These are phyloP conservation scores for Aspergillus oerlinghausenensis DNA, from an alignment of 2,329 filamentous ascomycete genomes.

Conservation along the genomic window DNA sequence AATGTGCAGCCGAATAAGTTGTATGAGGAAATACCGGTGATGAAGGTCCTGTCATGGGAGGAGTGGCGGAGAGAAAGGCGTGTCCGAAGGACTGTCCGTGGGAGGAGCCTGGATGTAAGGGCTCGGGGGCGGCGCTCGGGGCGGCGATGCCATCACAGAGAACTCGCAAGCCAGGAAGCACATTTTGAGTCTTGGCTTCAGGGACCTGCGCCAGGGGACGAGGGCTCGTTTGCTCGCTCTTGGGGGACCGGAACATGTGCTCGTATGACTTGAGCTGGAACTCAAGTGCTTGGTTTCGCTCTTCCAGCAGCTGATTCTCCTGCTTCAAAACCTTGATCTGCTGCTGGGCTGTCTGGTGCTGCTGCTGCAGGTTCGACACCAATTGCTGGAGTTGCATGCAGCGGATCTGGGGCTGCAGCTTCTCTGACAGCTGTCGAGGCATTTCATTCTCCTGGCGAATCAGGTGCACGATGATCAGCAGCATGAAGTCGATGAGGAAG, in stretches of 20 bases:
- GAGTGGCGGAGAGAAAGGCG: constrained; percentile 28
- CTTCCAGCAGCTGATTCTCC: constrained; percentile 32
- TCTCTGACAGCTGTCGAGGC: constrained; percentile 33
- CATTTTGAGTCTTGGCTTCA: constrained; percentile 28
- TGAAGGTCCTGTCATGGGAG: constrained; percentile 31
- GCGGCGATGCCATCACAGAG: constrained; percentile 32
- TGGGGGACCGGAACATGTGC: constrained; percentile 35
- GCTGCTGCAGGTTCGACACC: constrained; percentile 31
- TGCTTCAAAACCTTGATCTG: constrained; percentile 32
- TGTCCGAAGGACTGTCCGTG: constrained; percentile 22
- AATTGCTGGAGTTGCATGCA: constrained; percentile 38
- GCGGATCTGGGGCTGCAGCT: constrained; percentile 35
- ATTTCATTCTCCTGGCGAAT: constrained; percentile 33
- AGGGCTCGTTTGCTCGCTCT: constrained; percentile 27
- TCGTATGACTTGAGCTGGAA: constrained; percentile 37
- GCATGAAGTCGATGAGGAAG: constrained; percentile 37
- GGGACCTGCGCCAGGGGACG: constrained; percentile 22
- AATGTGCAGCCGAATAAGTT: constrained; percentile 23
- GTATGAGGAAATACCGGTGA: constrained; percentile 30
- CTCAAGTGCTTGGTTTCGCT: constrained; percentile 34
- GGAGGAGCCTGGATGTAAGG: constrained; percentile 20
- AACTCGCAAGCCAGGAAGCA: constrained; percentile 32
- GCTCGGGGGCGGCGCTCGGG: constrained; percentile 16
- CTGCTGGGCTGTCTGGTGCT: constrained; percentile 32
- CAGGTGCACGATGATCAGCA: constrained; percentile 31